These are phyloP conservation scores for Lippia alba DNA, from an alignment of 305 asterid species.

Conservation along the genomic window DNA sequence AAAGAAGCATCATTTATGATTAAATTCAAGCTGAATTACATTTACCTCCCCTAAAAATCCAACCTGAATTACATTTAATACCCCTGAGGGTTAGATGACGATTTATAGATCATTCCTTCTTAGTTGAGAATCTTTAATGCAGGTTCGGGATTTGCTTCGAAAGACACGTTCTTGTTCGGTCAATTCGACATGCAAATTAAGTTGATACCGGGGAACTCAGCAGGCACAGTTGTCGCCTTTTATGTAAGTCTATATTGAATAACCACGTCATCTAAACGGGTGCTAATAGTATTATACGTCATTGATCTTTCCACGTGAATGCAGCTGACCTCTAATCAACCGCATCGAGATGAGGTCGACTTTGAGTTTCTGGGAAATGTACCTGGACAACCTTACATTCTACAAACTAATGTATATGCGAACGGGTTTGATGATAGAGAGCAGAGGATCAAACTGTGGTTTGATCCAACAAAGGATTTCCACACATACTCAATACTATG, in stretches of 20 bases:
- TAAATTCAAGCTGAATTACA: no score
- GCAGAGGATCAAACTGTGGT: conserved; percentile 80
- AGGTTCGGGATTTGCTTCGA: conserved; percentile 79
- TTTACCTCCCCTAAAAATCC: no score
- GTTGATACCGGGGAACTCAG: conserved; percentile 81
- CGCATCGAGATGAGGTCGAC: conserved; percentile 82
- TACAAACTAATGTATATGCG: conserved; percentile 81
- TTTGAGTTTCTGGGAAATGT: conserved; percentile 89
- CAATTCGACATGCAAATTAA: conserved; percentile 81
- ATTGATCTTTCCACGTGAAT: not conserved
- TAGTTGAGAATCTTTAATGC: not conserved
- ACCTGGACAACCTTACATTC: conserved; percentile 59
- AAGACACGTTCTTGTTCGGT: conserved; percentile 80
- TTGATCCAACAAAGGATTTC: conserved; percentile 87
- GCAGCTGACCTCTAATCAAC: conserved; percentile 69
- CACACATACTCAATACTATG: conserved; percentile 85
- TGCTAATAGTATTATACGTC: not conserved
- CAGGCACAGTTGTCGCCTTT: conserved; percentile 88
- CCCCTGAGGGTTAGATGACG: no score
- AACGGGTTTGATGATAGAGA: conserved; percentile 81
- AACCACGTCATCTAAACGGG: not conserved
- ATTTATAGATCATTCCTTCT: no score
- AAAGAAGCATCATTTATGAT: no score
- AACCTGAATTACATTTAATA: no score
- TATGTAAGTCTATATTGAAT: conserved; percentile 54